Base-by-base conservation (phyloP, 2,329 filamentous ascomycete genomes). In the Fusarium fujikuroi region DNA sequence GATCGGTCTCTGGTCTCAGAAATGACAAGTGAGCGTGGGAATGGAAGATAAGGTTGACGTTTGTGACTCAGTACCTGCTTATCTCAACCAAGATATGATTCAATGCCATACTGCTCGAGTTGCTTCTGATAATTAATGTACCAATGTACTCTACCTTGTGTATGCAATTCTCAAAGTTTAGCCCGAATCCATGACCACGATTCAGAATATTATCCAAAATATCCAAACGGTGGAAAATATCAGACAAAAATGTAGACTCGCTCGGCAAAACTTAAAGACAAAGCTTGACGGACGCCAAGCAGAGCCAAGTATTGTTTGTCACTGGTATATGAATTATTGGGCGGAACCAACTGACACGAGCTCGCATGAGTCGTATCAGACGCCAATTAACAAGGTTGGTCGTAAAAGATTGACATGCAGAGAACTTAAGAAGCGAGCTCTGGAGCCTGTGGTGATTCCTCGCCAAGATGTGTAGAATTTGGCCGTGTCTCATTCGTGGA, bases 1-100 rank as follows among this genome's bases (percentile, higher is more conserved):
- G 75, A 75, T 81, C 46, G 79, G 81, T 32, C 68, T 81, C 37
- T 82, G 79, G 80, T 79, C 80, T 57, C 75, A 77, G 66, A 73
- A 80, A 28, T 80, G 72, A 77, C 56, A 40, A 79, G 30, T 80
- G 72, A 77, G 57, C 32, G 44, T 39, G 47, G 42, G 18, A 47
- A 47, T 21, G 44, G 44, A 36, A 28, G 52, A 59, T 32, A 19
- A 52, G 57, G 39, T 44, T 63, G 52, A 34, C 32, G 18, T 43
- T 19, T 52, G 23, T 37, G 25, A 40, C 44, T 18, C 23, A 21
- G 34, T 34, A 47, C 25, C 44, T 30, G 43, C 39, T 28, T 21
- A 54, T 49, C 47, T 47, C 21, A 47, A 47, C 32, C 36, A 49
- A 36, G 46, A 46, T 46, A 62, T 50, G 56, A 63, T 47, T 7